Conservation (phyloP, 1,284 basidiomycete species). For the Puccinia hordei region DNA sequence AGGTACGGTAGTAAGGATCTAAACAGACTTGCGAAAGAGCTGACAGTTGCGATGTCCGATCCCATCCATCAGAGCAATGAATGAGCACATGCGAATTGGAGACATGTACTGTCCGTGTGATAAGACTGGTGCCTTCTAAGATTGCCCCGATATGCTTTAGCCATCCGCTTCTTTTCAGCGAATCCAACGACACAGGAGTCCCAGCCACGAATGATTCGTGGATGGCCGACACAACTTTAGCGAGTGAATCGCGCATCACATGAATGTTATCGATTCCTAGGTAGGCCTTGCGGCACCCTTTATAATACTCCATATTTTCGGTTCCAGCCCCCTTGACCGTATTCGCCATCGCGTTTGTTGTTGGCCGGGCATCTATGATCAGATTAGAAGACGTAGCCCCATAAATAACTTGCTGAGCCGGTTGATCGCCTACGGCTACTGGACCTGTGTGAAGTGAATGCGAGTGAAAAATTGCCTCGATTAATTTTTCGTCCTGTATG, state of each 20-base stretch:
- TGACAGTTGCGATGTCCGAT: slow-evolving; percentile 91
- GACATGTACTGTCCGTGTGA: slow-evolving; percentile 88
- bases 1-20: slow-evolving; percentile 92
- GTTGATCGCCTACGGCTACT: slow-evolving; percentile 60
- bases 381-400: slow-evolving; percentile 91
- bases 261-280: slow-evolving; percentile 98
- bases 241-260: slow-evolving; percentile 79
- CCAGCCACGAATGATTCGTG: slow-evolving; percentile 65
- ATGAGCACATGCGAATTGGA: slow-evolving; percentile 96
- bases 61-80: slow-evolving; percentile 99
- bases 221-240: slow-evolving; percentile 79
- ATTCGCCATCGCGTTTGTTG: slow-evolving; percentile 94
- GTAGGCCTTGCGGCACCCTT: slow-evolving; percentile 76
- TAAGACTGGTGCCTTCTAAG: slow-evolving; percentile 82
- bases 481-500: slow-evolving; percentile 95
- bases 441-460: slow-evolving; percentile 69
- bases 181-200: slow-evolving; percentile 59
- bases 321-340: slow-evolving; percentile 96
- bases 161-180: slow-evolving; percentile 87
- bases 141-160: slow-evolving; percentile 85
- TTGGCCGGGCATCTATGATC: slow-evolving; percentile 96
- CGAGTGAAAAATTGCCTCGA: slow-evolving; percentile 92
- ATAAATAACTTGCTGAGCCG: slow-evolving; percentile 66
- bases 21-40: slow-evolving; percentile 88
- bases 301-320: slow-evolving; percentile 98